Percentiles rank a stretch among this genome's conserved stretches.
phyloP scores from a whole-genome alignment of 2,329 filamentous ascomycete genomes.

The Periconia macrospinosa region DNA sequence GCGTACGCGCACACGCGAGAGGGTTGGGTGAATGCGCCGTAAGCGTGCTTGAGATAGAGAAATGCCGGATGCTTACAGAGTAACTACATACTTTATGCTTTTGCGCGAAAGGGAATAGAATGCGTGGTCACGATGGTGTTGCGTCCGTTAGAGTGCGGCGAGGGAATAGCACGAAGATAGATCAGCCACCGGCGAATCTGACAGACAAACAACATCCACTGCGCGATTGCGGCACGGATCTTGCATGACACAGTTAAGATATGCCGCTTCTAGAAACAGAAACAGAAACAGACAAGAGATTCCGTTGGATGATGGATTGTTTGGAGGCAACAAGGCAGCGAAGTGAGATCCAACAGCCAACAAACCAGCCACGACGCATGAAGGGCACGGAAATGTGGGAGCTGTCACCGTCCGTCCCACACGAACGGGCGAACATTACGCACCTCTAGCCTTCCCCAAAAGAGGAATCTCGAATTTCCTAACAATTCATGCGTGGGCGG shows the following conservation, averaged over 20 bases:
- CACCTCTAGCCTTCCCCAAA: neutral
- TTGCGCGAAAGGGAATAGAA: too few relatives aligned
- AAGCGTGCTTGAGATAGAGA: neutral
- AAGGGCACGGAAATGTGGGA: neutral
- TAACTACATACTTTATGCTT: too few relatives aligned
- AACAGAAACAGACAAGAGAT: neutral
- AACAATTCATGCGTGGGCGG: constrained; percentile 28
- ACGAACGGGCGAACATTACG: neutral
- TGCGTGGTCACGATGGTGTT: too few relatives aligned
- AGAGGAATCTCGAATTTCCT: neutral
- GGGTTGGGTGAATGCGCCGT: too few relatives aligned
- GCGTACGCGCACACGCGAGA: neutral
- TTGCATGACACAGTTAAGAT: neutral
- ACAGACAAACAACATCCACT: neutral
- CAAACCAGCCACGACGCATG: constrained; percentile 1
- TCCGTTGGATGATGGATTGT: neutral
- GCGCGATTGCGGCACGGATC: neutral
- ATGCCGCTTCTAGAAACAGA: too few relatives aligned
- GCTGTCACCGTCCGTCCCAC: neutral
- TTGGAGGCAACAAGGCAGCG: too few relatives aligned
- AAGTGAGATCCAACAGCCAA: neutral
- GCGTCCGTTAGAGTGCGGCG: neutral
- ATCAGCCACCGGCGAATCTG: neutral
- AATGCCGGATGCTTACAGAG: neutral
- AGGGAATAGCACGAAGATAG: neutral